Base-by-base conservation (phyloP, 345 rosid genomes). In the Gossypium arboreum region DNA sequence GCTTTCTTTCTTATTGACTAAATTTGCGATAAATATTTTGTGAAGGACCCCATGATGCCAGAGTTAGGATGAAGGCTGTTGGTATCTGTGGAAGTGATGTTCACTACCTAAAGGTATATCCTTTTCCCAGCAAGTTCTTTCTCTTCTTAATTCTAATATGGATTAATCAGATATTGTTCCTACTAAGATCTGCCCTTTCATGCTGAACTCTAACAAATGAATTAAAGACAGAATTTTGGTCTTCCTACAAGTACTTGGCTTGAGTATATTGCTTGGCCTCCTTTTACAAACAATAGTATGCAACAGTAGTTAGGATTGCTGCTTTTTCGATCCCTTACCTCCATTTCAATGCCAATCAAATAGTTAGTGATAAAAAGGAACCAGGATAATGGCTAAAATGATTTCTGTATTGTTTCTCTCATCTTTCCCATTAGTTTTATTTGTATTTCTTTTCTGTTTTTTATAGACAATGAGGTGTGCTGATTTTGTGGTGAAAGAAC, bases 81-180 rank as follows among this genome's bases (percentile, higher is more conserved):
- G 98, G 94, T 24, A 88, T 93, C 18, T 89, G 97, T 65, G 92
- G 97, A 76, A 95, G 99, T 81, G 97, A 95, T 87, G 99, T 95
- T 86, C 98, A 68, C 86, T 88, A 79, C 74, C 97, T 91, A 77
- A 95, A 91, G 97, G 97, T 90, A 51, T 12, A 50, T 62, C 50
- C 66, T 54, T 41, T 50, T 60, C 48, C 13, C 43, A 20, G 20
- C 58, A 54, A n/a, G 10, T 54, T 54, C 58, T 54, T 54, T 12
- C 12, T 27, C 12, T 44, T 73, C 13, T 51, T 2, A 34, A 17
- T 44, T 73, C 13, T 51, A 6, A 34, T 22, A 25, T 62, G 52
- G 25, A 43, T 39, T 58, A 45, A 27, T 17, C 61, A 24, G 50
- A 50, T 50, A 34, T 9, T 12, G 10, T 73, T 39, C 7, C 3